Percentiles rank a stretch among this genome's conserved stretches.
Conservation (phyloP, 2,329 filamentous ascomycete species). For the Cladosporium sp. region DNA sequence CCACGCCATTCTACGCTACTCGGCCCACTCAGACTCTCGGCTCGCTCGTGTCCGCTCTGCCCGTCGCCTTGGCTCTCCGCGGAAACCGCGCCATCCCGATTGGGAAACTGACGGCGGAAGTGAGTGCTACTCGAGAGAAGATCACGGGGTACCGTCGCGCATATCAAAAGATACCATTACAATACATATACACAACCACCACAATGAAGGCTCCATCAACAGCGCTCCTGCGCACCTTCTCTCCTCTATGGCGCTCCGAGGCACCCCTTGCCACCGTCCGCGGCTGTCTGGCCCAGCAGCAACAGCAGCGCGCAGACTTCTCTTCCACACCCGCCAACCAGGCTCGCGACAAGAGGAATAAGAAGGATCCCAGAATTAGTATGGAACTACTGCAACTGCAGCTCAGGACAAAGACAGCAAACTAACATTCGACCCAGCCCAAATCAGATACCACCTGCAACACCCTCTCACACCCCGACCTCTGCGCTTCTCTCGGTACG, state of each 20-base stretch:
- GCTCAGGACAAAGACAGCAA: background rate
- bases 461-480: slow-evolving; percentile 71
- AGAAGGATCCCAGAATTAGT: slow-evolving; percentile 39
- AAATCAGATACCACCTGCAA: slow-evolving; percentile 69
- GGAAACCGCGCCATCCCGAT: background rate
- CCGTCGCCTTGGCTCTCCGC: slow-evolving; percentile 4
- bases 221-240: slow-evolving; percentile 31
- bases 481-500: slow-evolving; percentile 75
- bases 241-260: slow-evolving; percentile 24
- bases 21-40: background rate
- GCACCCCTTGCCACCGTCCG: slow-evolving; percentile 27
- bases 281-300: slow-evolving; percentile 26
- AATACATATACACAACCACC: background rate
- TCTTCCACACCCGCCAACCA: slow-evolving; percentile 38
- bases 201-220: slow-evolving; percentile 32
- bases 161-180: background rate
- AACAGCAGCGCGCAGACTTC: slow-evolving; percentile 33
- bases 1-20: background rate
- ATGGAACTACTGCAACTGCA: background rate
- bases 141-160: slow-evolving; percentile 3
- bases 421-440: slow-evolving; percentile 42
- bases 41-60: background rate
- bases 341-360: slow-evolving; percentile 42
- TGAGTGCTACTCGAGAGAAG: background rate
- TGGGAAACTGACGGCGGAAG: background rate